phyloP scores from a whole-genome alignment of 2,329 filamentous ascomycete species.

The Calonectria leucothoes region DNA sequence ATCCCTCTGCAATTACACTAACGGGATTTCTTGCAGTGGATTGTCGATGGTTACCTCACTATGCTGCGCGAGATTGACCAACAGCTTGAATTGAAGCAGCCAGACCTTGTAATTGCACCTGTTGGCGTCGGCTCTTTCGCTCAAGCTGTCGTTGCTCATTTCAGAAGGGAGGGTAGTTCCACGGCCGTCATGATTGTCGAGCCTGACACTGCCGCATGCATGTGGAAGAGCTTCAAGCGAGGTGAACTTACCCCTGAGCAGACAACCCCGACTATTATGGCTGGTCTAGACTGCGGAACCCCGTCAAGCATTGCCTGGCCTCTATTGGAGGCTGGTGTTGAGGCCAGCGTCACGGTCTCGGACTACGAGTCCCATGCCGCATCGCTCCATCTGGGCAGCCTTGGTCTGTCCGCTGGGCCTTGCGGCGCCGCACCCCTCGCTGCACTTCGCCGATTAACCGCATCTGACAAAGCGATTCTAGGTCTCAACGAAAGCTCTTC shows the following conservation, averaged over 20 bases:
- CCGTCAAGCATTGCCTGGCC: conserved; percentile 75
- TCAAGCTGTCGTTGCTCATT: conserved; percentile 75
- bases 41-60: conserved; percentile 82
- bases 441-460: conserved; percentile 63
- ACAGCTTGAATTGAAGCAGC: conserved; percentile 58
- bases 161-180: conserved; percentile 57
- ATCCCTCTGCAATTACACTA: neutral
- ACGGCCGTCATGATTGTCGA: conserved; percentile 73
- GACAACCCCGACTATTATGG: conserved; percentile 77
- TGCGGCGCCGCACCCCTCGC: conserved; percentile 71
- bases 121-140: conserved; percentile 81
- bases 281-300: conserved; percentile 79
- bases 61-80: conserved; percentile 76
- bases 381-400: conserved; percentile 61
- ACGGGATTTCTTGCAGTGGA: conserved; percentile 61
- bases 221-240: conserved; percentile 63
- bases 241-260: conserved; percentile 60
- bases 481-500: conserved; percentile 61
- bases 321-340: conserved; percentile 66
- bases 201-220: conserved; percentile 71
- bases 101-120: conserved; percentile 68
- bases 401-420: conserved; percentile 66
- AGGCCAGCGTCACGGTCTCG: conserved; percentile 69
- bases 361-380: conserved; percentile 73
- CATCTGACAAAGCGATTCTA: conserved; percentile 48